Evolutionary conservation across 2,329 filamentous ascomycete genomes (phyloP), one percentile per base, ranked within the genome.

Genomic region (Aspergillus calidoustus): DNA sequence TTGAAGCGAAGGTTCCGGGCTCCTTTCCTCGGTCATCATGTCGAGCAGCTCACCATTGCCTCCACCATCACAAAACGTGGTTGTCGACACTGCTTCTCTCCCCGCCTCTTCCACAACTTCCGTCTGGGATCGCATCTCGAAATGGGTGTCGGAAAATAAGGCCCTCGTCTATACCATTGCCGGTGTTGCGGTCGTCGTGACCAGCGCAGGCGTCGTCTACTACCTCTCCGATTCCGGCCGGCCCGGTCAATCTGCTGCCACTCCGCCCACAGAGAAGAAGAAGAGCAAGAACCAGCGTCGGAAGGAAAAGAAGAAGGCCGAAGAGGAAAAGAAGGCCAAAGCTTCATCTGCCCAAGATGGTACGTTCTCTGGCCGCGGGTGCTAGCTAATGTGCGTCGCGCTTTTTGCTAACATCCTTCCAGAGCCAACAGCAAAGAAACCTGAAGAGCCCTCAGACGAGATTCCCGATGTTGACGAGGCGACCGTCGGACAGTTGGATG

Each of bases 101-200:
- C 74, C 83, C 43, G 74, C 80, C 50, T 71, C 79, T 50, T 78
- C 80, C 61, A 85, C 89, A 64, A 86, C 89, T 62, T 90, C 91
- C 51, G 81, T 95, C 59, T 97, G 93, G 93, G 92, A 97, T 78
- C 90, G 93, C 72, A 83, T 97, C 80, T 90, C 93, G 68, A 89
- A 84, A 74, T 99, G 95, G 94, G 93, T 91, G 15, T 91, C 93
- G 2, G 94, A 98, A 77, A 93, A 99, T 82, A 98, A 97, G 83
- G 91, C 92, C 52, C 86, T 94, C 58, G 93, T 96, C 66, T 99
- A 97, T 80, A 97, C 95, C 69, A 92, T 98, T 80, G 95, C 94
- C 59, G 95, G 95, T 73, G 91, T 97, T 63, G 94, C 94, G 57
- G 86, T 97, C 52, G 92, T 97, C 48, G 91, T 96, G 60, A 95